phyloP scores from a whole-genome alignment of 495 filamentous ascomycete species.

The Barbatosphaeria neglecta region DNA sequence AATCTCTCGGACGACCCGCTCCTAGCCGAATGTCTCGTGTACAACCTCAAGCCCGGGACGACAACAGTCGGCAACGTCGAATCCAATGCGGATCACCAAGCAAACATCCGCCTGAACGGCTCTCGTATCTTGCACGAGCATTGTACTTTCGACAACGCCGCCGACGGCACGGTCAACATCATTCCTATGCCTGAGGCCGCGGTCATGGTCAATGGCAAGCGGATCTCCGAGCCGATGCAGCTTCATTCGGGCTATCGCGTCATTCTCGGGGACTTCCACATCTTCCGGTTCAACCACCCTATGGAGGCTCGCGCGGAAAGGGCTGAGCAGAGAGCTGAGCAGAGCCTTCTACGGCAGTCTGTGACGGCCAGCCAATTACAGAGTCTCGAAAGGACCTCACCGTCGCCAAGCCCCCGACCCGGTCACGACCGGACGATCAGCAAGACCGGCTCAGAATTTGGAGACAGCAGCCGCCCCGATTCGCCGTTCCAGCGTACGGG shows the following conservation, averaged over 20 bases:
- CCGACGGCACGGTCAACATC: constrained; percentile 81
- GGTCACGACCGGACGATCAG: constrained; percentile 70
- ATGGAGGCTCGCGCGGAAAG: constrained; percentile 90
- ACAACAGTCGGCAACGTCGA: constrained; percentile 91
- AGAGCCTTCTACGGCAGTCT: constrained; percentile 80
- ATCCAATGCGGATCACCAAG: constrained; percentile 57
- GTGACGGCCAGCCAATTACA: constrained; percentile 71
- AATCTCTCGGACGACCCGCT: constrained; percentile 95
- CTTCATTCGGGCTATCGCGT: constrained; percentile 87
- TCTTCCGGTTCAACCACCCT: constrained; percentile 97
- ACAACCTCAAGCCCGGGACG: constrained; percentile 91
- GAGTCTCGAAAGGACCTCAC: constrained; percentile 25
- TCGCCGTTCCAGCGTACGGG: constrained; percentile 52
- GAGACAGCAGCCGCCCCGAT: constrained; percentile 55
- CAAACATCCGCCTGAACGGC: constrained; percentile 88
- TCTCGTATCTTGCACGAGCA: constrained; percentile 86
- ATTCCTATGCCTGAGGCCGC: constrained; percentile 81
- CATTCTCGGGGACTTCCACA: constrained; percentile 96
- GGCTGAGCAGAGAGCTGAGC: constrained; percentile 42
- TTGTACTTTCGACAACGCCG: constrained; percentile 80
- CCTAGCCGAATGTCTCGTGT: constrained; percentile 91
- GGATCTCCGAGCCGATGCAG: constrained; percentile 69
- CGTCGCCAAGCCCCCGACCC: constrained; percentile 50
- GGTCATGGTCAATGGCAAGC: constrained; percentile 94
- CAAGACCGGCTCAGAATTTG: constrained; percentile 53